A percentile compares a stretch with the other conserved stretches of the same genome.
These are phyloP conservation scores for Psilocybe tampanensis DNA, from an alignment of 768 basidiomycete species.

Conservation along the genomic window DNA sequence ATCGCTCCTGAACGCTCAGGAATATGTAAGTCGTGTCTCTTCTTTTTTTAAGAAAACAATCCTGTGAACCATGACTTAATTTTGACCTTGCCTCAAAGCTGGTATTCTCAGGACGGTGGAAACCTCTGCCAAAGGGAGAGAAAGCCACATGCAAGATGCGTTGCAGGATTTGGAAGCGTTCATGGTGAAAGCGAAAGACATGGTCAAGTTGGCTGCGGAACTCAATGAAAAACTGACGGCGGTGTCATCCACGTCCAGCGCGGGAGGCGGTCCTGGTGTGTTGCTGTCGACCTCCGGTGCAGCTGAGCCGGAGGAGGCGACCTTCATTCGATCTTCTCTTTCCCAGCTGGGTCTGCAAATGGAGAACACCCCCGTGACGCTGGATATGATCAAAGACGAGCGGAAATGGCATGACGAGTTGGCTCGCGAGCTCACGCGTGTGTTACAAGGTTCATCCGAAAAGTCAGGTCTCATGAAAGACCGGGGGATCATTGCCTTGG, in stretches of 20 bases:
- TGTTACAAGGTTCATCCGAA: constrained; percentile 54
- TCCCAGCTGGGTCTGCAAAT: constrained; percentile 87
- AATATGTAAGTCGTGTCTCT: constrained; percentile 22
- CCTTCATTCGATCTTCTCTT: constrained; percentile 85
- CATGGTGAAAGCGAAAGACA: constrained; percentile 89
- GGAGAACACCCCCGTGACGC: constrained; percentile 78
- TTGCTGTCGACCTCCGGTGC: constrained; percentile 30
- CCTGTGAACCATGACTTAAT: constrained; percentile 9
- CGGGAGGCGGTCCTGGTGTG: constrained; percentile 18
- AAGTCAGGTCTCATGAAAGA: constrained; percentile 63
- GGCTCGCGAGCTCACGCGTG: constrained; percentile 76
- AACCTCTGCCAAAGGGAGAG: constrained; percentile 60
- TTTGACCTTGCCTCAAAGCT: constrained; percentile 45
- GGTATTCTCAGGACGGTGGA: constrained; percentile 83
- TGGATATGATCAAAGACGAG: constrained; percentile 88
- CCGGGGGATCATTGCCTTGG: constrained; percentile 82
- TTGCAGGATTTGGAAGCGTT: constrained; percentile 88
- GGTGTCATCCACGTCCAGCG: constrained; percentile 20
- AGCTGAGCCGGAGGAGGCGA: constrained; percentile 79
- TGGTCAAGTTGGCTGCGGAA: constrained; percentile 88
- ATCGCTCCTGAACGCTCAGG: constrained; percentile 21
- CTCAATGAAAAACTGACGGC: constrained; percentile 80
- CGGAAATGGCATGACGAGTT: constrained; percentile 77
- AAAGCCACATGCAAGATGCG: constrained; percentile 71
- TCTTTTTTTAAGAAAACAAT: constrained; percentile 2